phyloP scores from a whole-genome alignment of 495 filamentous ascomycete genomes.

The Rhypophila decipiens region DNA sequence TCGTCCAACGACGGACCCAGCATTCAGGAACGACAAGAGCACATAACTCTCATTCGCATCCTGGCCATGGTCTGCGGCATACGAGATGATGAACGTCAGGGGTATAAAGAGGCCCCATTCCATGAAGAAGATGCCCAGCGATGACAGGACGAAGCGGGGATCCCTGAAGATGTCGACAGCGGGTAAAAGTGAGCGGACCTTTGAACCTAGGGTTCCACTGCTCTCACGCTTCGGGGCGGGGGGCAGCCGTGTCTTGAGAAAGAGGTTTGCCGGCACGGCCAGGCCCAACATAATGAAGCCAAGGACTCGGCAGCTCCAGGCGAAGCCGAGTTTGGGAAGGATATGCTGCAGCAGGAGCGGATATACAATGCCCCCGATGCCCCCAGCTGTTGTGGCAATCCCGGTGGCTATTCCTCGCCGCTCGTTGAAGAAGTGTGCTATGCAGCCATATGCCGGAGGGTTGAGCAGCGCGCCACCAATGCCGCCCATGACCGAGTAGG shows the following conservation, averaged over 20 bases:
- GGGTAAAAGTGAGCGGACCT: conserved; percentile 33
- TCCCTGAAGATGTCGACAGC: conserved; percentile 51
- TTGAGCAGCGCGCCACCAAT: conserved; percentile 53
- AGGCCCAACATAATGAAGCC: conserved; percentile 52
- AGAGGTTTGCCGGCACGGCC: conserved; percentile 45
- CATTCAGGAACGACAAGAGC: conserved; percentile 53
- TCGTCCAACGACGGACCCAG: conserved; percentile 57
- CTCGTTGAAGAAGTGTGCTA: conserved; percentile 60
- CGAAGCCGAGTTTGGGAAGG: conserved; percentile 48
- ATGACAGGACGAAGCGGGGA: conserved; percentile 47
- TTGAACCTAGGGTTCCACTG: conserved; percentile 16
- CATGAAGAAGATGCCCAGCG: conserved; percentile 51
- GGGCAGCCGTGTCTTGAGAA: conserved; percentile 49
- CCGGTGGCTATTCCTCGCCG: conserved; percentile 58
- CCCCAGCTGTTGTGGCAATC: conserved; percentile 54
- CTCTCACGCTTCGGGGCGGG: conserved; percentile 11
- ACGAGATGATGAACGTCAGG: conserved; percentile 45
- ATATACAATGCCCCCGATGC: conserved; percentile 56
- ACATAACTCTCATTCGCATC: conserved; percentile 55
- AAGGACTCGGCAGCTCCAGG: conserved; percentile 52
- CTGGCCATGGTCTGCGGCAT: conserved; percentile 42
- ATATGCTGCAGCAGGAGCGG: conserved; percentile 48
- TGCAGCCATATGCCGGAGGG: conserved; percentile 50
- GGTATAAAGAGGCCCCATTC: conserved; percentile 44
- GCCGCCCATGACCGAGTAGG: conserved; percentile 52